Base-by-base conservation (phyloP, 306 rosid genomes). In the Abrus precatorius region DNA sequence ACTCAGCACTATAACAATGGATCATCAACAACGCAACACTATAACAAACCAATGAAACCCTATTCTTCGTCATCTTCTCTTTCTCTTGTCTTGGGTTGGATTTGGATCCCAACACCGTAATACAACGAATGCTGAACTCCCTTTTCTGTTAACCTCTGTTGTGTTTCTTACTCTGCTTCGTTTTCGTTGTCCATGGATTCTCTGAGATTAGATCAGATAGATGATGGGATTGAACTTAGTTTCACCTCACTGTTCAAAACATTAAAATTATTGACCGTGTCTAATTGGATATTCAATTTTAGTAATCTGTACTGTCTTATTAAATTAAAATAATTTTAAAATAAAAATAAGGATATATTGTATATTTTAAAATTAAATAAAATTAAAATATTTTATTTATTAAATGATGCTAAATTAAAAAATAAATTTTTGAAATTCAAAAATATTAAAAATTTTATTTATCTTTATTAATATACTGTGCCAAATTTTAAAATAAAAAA, bases 101-200 rank as follows among this genome's bases (percentile, higher is more conserved):
- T 86, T 76, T 72, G 74, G 87, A 83, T 86, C 80, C 83, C 30
- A 62, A 69, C 20, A 69, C 44, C 72, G 29, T 20, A 64, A 13
- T 14, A 28, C 44, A 27, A 20, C 20, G 20, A 20, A 20, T 20
- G 20, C 20, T 20, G 20, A 20, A 53, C 3, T 10, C 65, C 47
- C 10, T 34, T 1, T 12, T 12, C 7, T 0, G 45, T 62, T 67
- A 66, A 40, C 49, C 72, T 41, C 13, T 64, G n/a, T 4, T 36
- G 20, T 36, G 4, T 20, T 65, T 65, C 32, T 47, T 66, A 43
- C 36, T 41, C 11, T 38, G 49, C 30, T 64, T 38, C 10, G 3
- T 66, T 66, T 14, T 66, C 47, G 2, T 5, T 14, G 3, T 9
- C 45, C 49, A n/a, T 0, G 9, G 53, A 65, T 65, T 47, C 20